These are phyloP conservation scores for Colletotrichum liriopes DNA, from an alignment of 2,329 filamentous ascomycete species.

Conservation along the genomic window DNA sequence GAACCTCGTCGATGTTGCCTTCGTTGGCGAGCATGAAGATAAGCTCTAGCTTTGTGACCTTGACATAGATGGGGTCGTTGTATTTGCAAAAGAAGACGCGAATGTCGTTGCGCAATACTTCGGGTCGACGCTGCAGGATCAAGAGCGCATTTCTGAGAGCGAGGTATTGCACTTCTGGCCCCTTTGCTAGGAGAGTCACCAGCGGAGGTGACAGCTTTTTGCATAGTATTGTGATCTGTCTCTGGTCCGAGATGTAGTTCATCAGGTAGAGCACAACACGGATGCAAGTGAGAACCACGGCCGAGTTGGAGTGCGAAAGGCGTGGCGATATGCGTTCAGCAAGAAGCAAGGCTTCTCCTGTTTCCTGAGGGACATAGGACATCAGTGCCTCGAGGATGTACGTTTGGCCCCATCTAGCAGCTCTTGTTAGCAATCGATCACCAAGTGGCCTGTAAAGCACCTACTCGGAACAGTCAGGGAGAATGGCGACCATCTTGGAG, in stretches of 20 bases:
- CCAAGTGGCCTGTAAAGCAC: conserved; percentile 52
- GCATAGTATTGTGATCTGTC: conserved; percentile 88
- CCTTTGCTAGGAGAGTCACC: conserved; percentile 95
- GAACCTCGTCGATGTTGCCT: conserved; percentile 93
- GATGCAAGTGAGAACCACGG: conserved; percentile 96
- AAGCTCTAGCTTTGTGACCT: conserved; percentile 97
- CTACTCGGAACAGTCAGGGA: conserved; percentile 97
- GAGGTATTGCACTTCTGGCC: conserved; percentile 97
- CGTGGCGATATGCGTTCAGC: conserved; percentile 96
- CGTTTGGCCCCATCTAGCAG: conserved; percentile 91
- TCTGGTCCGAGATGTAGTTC: conserved; percentile 97
- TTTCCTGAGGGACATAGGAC: conserved; percentile 96
- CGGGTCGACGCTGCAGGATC: conserved; percentile 92
- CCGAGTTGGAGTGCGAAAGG: conserved; percentile 95
- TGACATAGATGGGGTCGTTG: conserved; percentile 99
- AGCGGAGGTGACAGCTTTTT: conserved; percentile 95
- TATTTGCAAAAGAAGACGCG: conserved; percentile 99
- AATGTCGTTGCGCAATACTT: conserved; percentile 96
- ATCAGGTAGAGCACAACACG: conserved; percentile 97
- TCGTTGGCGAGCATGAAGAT: conserved; percentile 99
- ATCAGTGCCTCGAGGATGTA: conserved; percentile 98
- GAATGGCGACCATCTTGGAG: conserved; percentile 96
- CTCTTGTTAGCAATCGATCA: conserved; percentile 31
- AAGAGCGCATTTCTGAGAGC: conserved; percentile 93
- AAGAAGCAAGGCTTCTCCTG: conserved; percentile 87